Conservation (phyloP, 345 rosid genomes). For the Laguncularia racemosa region DNA sequence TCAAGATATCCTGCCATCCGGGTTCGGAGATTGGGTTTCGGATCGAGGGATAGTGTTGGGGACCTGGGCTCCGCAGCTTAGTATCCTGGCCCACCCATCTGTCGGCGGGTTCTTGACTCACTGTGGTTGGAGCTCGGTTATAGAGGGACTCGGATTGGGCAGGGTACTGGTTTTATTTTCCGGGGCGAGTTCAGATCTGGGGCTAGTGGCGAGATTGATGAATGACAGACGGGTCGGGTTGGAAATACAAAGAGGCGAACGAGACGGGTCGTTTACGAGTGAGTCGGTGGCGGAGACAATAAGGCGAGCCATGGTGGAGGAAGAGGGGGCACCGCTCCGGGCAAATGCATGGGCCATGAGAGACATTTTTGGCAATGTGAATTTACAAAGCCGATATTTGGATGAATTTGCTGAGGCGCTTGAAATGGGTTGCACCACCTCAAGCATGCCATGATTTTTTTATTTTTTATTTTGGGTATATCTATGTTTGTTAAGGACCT, state of each 20-base stretch:
- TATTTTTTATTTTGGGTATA: too few relatives aligned
- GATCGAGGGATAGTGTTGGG: slow-evolving; percentile 13
- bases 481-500: too few relatives aligned
- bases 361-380: slow-evolving; percentile 3
- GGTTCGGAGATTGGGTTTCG: slow-evolving; percentile 5
- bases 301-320: slow-evolving; percentile 12
- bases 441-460: background rate
- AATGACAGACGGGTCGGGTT: slow-evolving; percentile 7
- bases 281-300: slow-evolving; percentile 11
- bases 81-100: slow-evolving; percentile 15
- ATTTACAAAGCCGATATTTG: slow-evolving; percentile 1
- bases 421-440: background rate
- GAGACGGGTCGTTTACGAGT: slow-evolving; percentile 16
- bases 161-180: slow-evolving; percentile 11
- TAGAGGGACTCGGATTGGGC: slow-evolving; percentile 17
- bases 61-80: slow-evolving; percentile 17
- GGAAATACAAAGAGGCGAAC: slow-evolving; percentile 14
- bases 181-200: slow-evolving; percentile 4
- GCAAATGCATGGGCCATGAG: slow-evolving; percentile 17
- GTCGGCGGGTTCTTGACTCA: slow-evolving; percentile 27
- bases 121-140: slow-evolving; percentile 16
- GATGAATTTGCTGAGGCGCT: slow-evolving; percentile 7
- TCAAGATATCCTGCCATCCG: background rate
- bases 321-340: slow-evolving; percentile 5
- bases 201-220: slow-evolving; percentile 12